A percentile compares a stretch with the other conserved stretches of the same genome.
Conservation (phyloP, 2,329 filamentous ascomycete genomes). For the Penicillium frequentans region DNA sequence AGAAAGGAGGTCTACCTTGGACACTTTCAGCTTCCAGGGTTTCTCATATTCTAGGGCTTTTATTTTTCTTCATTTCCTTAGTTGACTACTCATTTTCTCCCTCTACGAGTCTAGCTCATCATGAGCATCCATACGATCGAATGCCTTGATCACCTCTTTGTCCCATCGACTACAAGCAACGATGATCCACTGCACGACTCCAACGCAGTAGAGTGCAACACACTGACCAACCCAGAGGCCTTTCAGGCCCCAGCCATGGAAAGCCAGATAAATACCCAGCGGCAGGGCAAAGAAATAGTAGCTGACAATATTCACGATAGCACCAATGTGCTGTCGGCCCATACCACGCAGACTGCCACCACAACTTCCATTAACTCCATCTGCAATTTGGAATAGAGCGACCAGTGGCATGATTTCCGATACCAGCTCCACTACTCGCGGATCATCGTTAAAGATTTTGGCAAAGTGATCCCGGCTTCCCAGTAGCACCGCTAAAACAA, state of each 20-base stretch:
- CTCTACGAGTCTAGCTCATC: constrained; percentile 16
- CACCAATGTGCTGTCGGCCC: constrained; percentile 83
- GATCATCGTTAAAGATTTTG: constrained; percentile 77
- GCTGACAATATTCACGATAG: constrained; percentile 76
- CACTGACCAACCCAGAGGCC: constrained; percentile 85
- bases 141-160: constrained; percentile 61
- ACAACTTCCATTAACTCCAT: constrained; percentile 81
- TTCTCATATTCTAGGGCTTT: too few species aligned
- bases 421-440: constrained; percentile 69
- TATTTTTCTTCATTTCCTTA: too few species aligned
- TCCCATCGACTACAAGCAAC: constrained; percentile 78
- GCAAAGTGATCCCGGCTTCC: constrained; percentile 71
- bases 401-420: constrained; percentile 84
- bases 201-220: constrained; percentile 77
- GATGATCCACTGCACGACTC: constrained; percentile 73
- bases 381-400: constrained; percentile 85
- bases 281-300: constrained; percentile 83
- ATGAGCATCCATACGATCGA: constrained; percentile 64
- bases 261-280: constrained; percentile 79
- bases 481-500: constrained; percentile 66
- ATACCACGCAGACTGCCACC: constrained; percentile 79
- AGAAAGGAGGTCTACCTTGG: too few species aligned
- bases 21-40: too few species aligned
- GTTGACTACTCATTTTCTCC: neutral
- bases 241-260: constrained; percentile 76